Evolutionary conservation across 2,329 filamentous ascomycete genomes (phyloP).

Genomic region (Thelonectria olida): DNA sequence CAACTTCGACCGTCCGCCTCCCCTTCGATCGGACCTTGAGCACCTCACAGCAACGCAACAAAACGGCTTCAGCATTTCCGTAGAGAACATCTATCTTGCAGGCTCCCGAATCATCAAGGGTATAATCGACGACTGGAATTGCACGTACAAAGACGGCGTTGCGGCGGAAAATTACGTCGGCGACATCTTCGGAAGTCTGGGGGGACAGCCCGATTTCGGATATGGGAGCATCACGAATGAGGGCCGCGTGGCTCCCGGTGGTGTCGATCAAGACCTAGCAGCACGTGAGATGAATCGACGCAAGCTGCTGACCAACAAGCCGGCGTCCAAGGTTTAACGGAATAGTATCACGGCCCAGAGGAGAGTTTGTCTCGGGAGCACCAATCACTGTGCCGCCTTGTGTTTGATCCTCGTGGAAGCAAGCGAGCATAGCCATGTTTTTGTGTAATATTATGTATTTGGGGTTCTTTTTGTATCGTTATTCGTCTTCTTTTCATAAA

Average conservation of each 20-base stretch:
- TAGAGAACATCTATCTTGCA: constrained; percentile 73
- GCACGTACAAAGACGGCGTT: constrained; percentile 66
- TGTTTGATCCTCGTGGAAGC: not conserved
- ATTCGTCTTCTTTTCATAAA: not conserved
- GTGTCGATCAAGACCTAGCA: constrained; percentile 32
- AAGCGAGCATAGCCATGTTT: not conserved
- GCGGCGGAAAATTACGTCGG: constrained; percentile 72
- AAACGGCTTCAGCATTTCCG: constrained; percentile 70
- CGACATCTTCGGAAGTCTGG: constrained; percentile 75
- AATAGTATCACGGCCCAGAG: not conserved
- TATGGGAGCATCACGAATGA: constrained; percentile 57
- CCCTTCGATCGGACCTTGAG: constrained; percentile 62
- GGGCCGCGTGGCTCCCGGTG: constrained; percentile 39
- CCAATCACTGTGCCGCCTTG: not conserved
- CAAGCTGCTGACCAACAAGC: constrained; percentile 33
- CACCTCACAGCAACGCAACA: constrained; percentile 70
- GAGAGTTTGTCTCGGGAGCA: not conserved
- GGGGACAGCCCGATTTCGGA: constrained; percentile 73
- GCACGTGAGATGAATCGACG: constrained; percentile 42
- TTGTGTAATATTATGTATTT: not conserved
- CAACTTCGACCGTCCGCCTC: constrained; percentile 76
- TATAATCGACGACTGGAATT: constrained; percentile 69
- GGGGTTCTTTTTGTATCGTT: not conserved
- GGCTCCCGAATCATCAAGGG: constrained; percentile 72
- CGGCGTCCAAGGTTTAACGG: constrained; percentile 32